These are phyloP conservation scores for Xylaria multiplex DNA, from an alignment of 2,329 filamentous ascomycete genomes.

Conservation along the genomic window DNA sequence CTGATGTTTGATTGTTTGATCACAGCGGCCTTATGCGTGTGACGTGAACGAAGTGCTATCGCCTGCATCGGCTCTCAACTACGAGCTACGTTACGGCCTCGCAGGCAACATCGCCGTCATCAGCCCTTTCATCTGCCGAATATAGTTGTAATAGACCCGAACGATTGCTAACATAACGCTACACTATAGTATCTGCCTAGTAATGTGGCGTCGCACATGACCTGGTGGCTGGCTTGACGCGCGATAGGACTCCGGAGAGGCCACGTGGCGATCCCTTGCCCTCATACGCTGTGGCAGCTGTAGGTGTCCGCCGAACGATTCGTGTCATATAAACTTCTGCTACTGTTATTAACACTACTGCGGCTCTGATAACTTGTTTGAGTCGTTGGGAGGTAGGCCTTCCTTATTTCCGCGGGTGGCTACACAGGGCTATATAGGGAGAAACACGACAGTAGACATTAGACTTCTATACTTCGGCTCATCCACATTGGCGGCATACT, in stretches of 20 bases:
- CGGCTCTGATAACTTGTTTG: background rate
- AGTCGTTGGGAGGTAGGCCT: background rate
- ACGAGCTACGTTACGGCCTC: constrained; percentile 12
- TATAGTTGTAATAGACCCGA: no score
- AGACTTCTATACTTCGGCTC: no score
- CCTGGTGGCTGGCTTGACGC: background rate
- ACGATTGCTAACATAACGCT: no score
- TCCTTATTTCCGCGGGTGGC: background rate
- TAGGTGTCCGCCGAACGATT: constrained; percentile 2
- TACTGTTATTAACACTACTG: background rate
- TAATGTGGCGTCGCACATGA: constrained; percentile 6
- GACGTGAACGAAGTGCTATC: background rate
- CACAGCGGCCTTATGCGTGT: constrained; percentile 5
- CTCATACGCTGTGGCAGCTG: constrained; percentile 10
- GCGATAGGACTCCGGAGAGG: constrained; percentile 1
- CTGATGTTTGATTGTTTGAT: constrained; percentile 30
- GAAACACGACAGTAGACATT: background rate
- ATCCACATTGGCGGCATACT: no score
- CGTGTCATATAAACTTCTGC: background rate
- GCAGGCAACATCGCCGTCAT: no score
- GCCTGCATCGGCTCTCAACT: background rate
- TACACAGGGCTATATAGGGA: constrained; percentile 4
- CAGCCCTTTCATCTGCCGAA: no score
- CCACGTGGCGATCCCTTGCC: constrained; percentile 13
- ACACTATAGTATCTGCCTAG: background rate